Percentiles rank a stretch among this genome's conserved stretches.
Evolutionary conservation across 73 alveolate genomes (phyloP).

Genomic region (Uronychia binucleata): DNA sequence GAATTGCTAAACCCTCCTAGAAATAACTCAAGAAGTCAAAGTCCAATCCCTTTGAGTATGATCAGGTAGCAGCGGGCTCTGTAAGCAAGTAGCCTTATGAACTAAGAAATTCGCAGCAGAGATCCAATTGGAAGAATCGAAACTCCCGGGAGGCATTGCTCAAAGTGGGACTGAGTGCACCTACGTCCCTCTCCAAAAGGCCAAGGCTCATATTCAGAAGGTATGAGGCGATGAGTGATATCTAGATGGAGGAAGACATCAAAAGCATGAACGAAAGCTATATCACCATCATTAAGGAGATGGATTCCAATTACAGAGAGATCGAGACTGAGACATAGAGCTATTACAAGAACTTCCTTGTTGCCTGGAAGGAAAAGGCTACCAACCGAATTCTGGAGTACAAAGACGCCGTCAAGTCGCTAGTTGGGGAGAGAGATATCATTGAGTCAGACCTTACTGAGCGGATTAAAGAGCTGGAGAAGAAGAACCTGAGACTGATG

Average conservation of each 20-base stretch:
- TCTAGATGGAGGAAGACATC: conserved; percentile 29
- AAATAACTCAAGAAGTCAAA: no score
- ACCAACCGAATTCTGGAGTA: conserved; percentile 11
- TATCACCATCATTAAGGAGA: conserved; percentile 23
- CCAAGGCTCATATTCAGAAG: neutral
- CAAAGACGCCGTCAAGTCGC: conserved; percentile 17
- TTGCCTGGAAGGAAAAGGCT: conserved; percentile 24
- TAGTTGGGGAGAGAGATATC: conserved; percentile 13
- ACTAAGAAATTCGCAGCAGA: neutral
- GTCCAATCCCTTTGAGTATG: no score
- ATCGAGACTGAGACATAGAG: conserved; percentile 4
- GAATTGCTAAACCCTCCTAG: no score
- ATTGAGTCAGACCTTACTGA: conserved; percentile 25
- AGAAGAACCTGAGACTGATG: conserved; percentile 10
- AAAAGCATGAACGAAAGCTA: conserved; percentile 18
- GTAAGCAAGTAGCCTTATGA: neutral
- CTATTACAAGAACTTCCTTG: conserved; percentile 4
- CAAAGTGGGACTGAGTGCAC: neutral
- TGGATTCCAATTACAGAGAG: conserved; percentile 5
- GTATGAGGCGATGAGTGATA: neutral
- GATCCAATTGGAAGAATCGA: neutral
- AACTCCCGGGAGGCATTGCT: neutral
- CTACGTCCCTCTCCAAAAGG: neutral
- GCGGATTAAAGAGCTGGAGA: conserved; percentile 2
- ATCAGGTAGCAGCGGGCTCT: neutral